A percentile compares a stretch with the other conserved stretches of the same genome.
Evolutionary conservation across 176 grass and related monocot genomes (phyloP).

Genomic region (Eragrostis curvula): DNA sequence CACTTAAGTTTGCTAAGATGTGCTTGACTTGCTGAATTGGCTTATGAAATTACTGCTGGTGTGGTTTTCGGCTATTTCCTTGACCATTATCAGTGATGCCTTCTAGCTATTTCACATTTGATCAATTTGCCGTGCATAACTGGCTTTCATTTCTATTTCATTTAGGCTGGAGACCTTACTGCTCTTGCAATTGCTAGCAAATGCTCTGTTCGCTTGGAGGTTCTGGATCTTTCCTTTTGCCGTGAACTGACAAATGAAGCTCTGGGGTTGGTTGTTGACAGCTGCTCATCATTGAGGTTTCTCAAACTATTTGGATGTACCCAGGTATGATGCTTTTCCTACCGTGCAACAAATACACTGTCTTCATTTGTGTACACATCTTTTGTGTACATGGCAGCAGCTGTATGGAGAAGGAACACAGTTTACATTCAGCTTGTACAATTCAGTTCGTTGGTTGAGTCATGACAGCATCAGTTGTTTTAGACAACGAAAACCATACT

Average conservation of each 20-base stretch:
- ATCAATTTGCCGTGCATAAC: neutral
- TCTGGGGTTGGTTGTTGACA: constrained; percentile 81
- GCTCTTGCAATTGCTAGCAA: constrained; percentile 71
- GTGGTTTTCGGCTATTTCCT: constrained; percentile 8
- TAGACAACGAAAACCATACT: neutral
- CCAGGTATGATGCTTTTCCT: constrained; percentile 54
- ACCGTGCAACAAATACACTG: neutral
- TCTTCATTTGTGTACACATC: neutral
- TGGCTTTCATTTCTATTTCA: constrained; percentile 23
- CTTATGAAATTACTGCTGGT: neutral
- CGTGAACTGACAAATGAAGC: constrained; percentile 80
- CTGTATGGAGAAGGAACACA: neutral
- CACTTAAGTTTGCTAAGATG: neutral
- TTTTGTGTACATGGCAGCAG: constrained; percentile 10
- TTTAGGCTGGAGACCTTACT: constrained; percentile 80
- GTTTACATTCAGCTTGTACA: neutral
- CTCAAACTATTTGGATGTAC: constrained; percentile 98
- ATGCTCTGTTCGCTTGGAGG: constrained; percentile 59
- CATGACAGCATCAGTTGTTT: neutral
- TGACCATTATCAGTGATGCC: neutral
- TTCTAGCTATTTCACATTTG: constrained; percentile 23
- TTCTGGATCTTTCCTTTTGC: constrained; percentile 94
- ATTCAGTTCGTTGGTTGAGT: constrained; percentile 1
- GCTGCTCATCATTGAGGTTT: constrained; percentile 65
- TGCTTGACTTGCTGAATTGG: neutral